Evolutionary conservation across 352 stramenopile genomes (phyloP).

Genomic region (Phytopythium cucurbitacearum): DNA sequence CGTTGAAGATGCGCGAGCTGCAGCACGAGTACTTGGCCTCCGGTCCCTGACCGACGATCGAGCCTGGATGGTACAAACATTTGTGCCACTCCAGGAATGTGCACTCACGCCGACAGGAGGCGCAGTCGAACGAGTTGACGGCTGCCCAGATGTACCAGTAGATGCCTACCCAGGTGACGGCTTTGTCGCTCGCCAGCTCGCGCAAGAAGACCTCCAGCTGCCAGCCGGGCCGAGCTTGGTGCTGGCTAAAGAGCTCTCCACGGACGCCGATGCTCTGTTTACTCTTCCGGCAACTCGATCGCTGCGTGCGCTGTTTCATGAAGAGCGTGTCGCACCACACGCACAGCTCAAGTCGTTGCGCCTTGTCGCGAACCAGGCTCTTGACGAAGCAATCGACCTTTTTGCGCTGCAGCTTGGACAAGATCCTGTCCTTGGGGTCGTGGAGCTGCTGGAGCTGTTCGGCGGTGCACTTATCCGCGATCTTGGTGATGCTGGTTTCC

Average conservation of each 20-base stretch:
- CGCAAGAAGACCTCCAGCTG: constrained; percentile 38
- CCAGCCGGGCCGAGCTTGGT: constrained; percentile 41
- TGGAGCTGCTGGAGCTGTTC: constrained; percentile 62
- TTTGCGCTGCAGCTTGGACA: constrained; percentile 81
- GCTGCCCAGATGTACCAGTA: constrained; percentile 87
- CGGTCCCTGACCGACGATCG: constrained; percentile 24
- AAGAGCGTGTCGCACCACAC: constrained; percentile 25
- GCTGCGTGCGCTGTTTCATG: neutral
- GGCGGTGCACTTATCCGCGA: constrained; percentile 52
- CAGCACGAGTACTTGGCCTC: constrained; percentile 58
- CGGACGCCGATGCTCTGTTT: constrained; percentile 35
- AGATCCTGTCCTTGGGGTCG: constrained; percentile 85
- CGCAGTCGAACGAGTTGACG: constrained; percentile 51
- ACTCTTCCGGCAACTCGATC: constrained; percentile 30
- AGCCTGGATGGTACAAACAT: constrained; percentile 47
- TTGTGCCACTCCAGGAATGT: constrained; percentile 33
- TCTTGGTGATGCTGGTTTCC: constrained; percentile 63
- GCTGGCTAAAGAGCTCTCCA: constrained; percentile 42
- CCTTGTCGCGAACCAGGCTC: constrained; percentile 18
- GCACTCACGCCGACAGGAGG: constrained; percentile 32
- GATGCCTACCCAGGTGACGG: constrained; percentile 48
- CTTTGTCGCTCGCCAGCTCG: constrained; percentile 30
- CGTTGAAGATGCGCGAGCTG: constrained; percentile 34
- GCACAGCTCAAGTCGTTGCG: constrained; percentile 27
- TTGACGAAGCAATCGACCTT: constrained; percentile 67